Evolutionary conservation across 2,329 filamentous ascomycete genomes (phyloP), one percentile per base, ranked within the genome.

Genomic region (Trichophyton simii): DNA sequence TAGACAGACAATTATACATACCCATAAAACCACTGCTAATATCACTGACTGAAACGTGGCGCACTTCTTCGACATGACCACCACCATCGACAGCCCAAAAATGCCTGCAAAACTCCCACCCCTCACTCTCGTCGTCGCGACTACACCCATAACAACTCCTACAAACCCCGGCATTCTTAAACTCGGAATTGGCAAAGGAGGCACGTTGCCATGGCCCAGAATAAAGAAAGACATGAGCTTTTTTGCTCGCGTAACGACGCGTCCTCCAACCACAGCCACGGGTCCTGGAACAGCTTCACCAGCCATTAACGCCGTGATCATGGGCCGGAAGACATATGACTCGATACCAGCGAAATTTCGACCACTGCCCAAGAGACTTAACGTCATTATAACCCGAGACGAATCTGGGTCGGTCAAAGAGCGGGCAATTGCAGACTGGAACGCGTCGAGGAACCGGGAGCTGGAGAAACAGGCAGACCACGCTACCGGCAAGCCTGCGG

Each of bases 271-370:
- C 62, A 63, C 2, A 60, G n/a, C 52, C n/a, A 68, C 0, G 58
- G 63, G 13, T 62, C 61, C 60, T 11, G 61, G 64, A 34, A n/a
- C 59, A 31, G 20, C 28, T 25, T 20, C 52, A 34, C 20, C 57
- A 60, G 54, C 61, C 3, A 70, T 68, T 0, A 92, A 91, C 73
- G 88, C 89, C 18, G 89, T 97, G 59, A 87, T 99, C 67, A 99
- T 99, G 94, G 94, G 94, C 63, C 88, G 94, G 70, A 96, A 95
- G 75, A 99, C 94, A 0, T 99, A 92, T 87, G 90, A 95, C 59
- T 90, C 86, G 65, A 92, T 99, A 63, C 92, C 94, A 1, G 71
- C 79, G 5, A 82, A 80, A 59, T 91, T 94, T 72, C 82, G 91
- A 1, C 94, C 94, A 18, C 80, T 99, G 38, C 86, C 84, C 64